Evolutionary conservation across 176 grass and related monocot genomes (phyloP).

Genomic region (Microstegium vimineum): DNA sequence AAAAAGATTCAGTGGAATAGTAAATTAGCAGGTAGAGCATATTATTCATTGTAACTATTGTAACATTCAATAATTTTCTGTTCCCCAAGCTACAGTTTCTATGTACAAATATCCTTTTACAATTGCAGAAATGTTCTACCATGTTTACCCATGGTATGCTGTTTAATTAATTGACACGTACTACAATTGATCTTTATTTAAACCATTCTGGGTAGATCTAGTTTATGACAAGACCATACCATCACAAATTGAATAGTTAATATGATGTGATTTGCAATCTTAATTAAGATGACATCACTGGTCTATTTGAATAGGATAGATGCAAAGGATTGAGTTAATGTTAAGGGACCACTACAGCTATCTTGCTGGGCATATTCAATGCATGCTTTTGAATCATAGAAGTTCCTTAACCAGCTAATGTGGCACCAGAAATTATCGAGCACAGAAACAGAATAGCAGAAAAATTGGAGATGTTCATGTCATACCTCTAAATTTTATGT

Average conservation of each 20-base stretch:
- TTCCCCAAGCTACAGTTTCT: not conserved
- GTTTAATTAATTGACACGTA: constrained; percentile 7
- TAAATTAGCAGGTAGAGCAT: not conserved
- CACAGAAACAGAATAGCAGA: constrained; percentile 11
- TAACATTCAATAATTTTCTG: not conserved
- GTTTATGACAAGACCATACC: constrained; percentile 23
- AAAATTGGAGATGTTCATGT: constrained; percentile 17
- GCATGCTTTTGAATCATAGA: constrained; percentile 48
- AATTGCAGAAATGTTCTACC: not conserved
- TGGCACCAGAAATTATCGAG: constrained; percentile 37
- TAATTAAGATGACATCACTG: constrained; percentile 38
- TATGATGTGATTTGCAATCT: constrained; percentile 24
- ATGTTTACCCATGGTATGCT: not conserved
- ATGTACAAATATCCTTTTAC: not conserved
- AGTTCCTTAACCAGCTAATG: constrained; percentile 36
- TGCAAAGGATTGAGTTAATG: constrained; percentile 45
- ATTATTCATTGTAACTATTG: not conserved
- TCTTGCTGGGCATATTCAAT: constrained; percentile 54
- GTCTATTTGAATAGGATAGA: constrained; percentile 37
- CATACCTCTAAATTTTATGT: constrained; percentile 14
- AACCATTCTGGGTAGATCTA: constrained; percentile 45
- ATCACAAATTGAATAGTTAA: constrained; percentile 29
- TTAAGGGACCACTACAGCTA: constrained; percentile 48
- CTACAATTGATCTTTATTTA: constrained; percentile 41
- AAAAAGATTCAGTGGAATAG: not conserved